Conservation (phyloP, 305 asterid genomes). For the Fraxinus nigra region DNA sequence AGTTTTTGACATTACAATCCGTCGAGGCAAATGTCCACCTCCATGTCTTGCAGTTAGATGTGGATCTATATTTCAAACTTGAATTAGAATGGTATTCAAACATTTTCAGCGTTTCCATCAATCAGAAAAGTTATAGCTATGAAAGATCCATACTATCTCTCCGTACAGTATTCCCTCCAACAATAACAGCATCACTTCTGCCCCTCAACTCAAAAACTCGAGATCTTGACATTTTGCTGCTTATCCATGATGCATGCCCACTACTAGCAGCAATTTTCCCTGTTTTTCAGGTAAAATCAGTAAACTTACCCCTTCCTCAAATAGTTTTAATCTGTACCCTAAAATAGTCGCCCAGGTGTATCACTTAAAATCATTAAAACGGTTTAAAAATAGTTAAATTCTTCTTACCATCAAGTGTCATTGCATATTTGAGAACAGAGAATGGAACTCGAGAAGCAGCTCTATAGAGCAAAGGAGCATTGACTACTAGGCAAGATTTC, state of each 20-base stretch:
- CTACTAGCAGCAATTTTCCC: conserved; percentile 96
- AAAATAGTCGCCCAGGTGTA: not conserved
- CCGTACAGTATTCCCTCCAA: conserved; percentile 99
- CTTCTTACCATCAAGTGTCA: conserved; percentile 97
- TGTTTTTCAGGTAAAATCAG: conserved; percentile 28
- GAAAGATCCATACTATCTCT: conserved; percentile 74
- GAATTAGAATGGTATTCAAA: conserved; percentile 31
- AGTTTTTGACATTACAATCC: conserved; percentile 85
- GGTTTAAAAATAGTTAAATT: conserved; percentile 22
- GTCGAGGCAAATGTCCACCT: conserved; percentile 85
- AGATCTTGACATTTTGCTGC: conserved; percentile 76
- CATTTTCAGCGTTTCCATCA: conserved; percentile 27
- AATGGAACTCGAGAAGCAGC: conserved; percentile 86
- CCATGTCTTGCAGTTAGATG: conserved; percentile 93
- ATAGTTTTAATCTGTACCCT: conserved; percentile 2
- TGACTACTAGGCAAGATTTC: conserved; percentile 79
- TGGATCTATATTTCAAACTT: conserved; percentile 65
- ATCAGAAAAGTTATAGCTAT: conserved; percentile 25
- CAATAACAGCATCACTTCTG: conserved; percentile 96
- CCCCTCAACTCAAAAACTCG: conserved; percentile 90
- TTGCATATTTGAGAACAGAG: conserved; percentile 92
- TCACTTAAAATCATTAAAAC: conserved; percentile 7
- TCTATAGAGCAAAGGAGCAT: conserved; percentile 96
- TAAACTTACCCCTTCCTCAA: conserved; percentile 12
- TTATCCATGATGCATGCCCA: conserved; percentile 99